These are phyloP conservation scores for Penicillium manginii DNA, from an alignment of 495 filamentous ascomycete genomes.

Conservation along the genomic window DNA sequence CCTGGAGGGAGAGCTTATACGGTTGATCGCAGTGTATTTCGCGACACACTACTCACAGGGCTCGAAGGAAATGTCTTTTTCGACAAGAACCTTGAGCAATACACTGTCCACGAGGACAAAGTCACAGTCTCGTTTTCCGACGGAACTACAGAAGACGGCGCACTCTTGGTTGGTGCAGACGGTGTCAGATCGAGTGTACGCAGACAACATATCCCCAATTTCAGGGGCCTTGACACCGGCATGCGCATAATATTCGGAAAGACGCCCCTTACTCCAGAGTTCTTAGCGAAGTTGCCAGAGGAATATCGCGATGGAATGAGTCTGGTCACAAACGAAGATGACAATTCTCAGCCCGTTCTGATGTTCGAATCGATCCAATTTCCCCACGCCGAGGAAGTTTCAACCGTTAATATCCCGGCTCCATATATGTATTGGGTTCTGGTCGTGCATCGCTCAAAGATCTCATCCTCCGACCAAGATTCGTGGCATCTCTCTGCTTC, in stretches of 20 bases:
- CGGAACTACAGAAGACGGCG: slow-evolving; percentile 37
- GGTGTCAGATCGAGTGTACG: slow-evolving; percentile 45
- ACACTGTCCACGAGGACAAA: slow-evolving; percentile 30
- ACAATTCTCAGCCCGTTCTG: slow-evolving; percentile 33
- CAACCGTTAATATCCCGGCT: slow-evolving; percentile 22
- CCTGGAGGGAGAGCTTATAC: slow-evolving; percentile 22
- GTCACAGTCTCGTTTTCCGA: slow-evolving; percentile 44
- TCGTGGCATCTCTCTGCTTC: slow-evolving; percentile 21
- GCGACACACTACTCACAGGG: slow-evolving; percentile 30
- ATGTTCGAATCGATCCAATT: slow-evolving; percentile 42
- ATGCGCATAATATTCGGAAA: slow-evolving; percentile 44
- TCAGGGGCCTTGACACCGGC: slow-evolving; percentile 43
- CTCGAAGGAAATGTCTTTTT: slow-evolving; percentile 45
- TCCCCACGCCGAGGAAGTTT: slow-evolving; percentile 20
- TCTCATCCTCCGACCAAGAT: slow-evolving; percentile 23
- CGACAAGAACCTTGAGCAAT: slow-evolving; percentile 43
- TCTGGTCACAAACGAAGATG: slow-evolving; percentile 15
- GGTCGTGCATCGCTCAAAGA: slow-evolving; percentile 23
- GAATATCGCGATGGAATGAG: slow-evolving; percentile 16
- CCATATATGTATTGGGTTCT: slow-evolving; percentile 49
- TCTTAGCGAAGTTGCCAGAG: slow-evolving; percentile 9
- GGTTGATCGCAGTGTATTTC: slow-evolving; percentile 33
- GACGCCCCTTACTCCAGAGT: slow-evolving; percentile 19
- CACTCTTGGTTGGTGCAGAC: slow-evolving; percentile 51
- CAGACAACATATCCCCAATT: slow-evolving; percentile 46